Percentiles rank a stretch among this genome's conserved stretches.
Evolutionary conservation across 2,329 filamentous ascomycete genomes (phyloP).

Genomic region (Ophiostoma sp.): DNA sequence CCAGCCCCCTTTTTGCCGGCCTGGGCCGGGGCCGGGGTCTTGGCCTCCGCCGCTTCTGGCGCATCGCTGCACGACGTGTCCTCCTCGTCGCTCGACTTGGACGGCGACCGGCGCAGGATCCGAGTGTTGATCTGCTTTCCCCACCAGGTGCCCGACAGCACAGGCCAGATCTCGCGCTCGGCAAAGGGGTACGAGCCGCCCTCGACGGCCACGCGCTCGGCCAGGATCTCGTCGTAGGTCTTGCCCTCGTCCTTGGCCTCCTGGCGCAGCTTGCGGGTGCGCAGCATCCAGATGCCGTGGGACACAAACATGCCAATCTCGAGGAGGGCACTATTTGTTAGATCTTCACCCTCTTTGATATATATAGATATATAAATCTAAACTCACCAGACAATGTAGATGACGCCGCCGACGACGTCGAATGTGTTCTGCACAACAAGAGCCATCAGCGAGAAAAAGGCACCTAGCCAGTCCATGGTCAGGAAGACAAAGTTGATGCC

Average conservation of each 20-base stretch:
- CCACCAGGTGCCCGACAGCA: conserved; percentile 19
- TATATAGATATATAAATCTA: background rate
- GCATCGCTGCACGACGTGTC: background rate
- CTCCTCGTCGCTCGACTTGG: conserved; percentile 7
- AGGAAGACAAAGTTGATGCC: conserved; percentile 58
- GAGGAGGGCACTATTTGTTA: conserved; percentile 44
- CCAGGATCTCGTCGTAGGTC: conserved; percentile 50
- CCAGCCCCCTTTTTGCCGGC: background rate
- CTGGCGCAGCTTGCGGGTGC: conserved; percentile 48
- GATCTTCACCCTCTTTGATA: background rate
- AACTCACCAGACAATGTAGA: conserved; percentile 54
- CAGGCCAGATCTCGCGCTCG: conserved; percentile 31
- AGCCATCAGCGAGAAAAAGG: conserved; percentile 59
- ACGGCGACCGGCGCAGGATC: background rate
- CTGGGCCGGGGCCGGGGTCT: background rate
- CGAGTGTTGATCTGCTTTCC: background rate
- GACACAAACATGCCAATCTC: conserved; percentile 57
- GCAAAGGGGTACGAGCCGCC: conserved; percentile 37
- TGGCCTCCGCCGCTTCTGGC: background rate
- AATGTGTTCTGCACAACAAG: conserved; percentile 57
- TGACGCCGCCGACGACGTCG: conserved; percentile 54
- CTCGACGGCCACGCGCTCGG: conserved; percentile 33
- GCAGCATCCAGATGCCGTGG: conserved; percentile 54
- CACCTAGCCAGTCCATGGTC: conserved; percentile 54
- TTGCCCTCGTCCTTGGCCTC: conserved; percentile 48